Percentiles rank a stretch among this genome's conserved stretches.
These are phyloP conservation scores for Paratinospora sagittata DNA, from an alignment of 164 flowering plant species.

Conservation along the genomic window DNA sequence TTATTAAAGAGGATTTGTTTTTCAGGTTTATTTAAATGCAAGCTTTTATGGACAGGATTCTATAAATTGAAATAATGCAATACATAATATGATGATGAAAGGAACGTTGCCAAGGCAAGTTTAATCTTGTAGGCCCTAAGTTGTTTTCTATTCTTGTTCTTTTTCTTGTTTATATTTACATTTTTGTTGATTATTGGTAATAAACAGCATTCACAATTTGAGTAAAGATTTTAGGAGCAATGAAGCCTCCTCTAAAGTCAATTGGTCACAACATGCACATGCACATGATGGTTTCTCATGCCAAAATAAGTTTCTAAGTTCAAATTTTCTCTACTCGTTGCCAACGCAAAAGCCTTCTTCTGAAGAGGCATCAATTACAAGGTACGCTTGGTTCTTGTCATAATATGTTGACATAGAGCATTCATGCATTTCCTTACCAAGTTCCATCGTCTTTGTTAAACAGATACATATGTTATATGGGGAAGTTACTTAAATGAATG, in stretches of 20 bases:
- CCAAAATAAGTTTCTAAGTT: constrained; percentile 44
- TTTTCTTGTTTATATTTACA: background rate
- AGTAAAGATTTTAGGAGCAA: background rate
- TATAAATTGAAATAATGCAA: background rate
- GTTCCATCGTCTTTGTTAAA: background rate
- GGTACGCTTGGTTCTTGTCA: constrained; percentile 24
- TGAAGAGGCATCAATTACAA: constrained; percentile 24
- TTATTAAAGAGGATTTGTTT: no score
- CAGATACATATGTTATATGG: background rate
- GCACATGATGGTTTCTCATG: constrained; percentile 44
- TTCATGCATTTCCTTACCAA: background rate
- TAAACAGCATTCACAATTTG: background rate
- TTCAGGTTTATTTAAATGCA: background rate
- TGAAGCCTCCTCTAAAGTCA: constrained; percentile 38
- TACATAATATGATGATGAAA: background rate
- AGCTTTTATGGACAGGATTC: background rate
- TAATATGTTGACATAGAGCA: background rate
- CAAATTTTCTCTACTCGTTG: constrained; percentile 69
- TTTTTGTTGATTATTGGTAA: background rate
- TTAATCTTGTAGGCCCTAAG: background rate
- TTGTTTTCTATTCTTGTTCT: background rate
- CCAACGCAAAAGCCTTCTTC: constrained; percentile 44
- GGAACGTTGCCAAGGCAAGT: background rate
- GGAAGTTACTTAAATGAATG: background rate
- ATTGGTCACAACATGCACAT: constrained; percentile 58